phyloP scores from a whole-genome alignment of 1,284 basidiomycete genomes.

The Rhodotorula sp. region DNA sequence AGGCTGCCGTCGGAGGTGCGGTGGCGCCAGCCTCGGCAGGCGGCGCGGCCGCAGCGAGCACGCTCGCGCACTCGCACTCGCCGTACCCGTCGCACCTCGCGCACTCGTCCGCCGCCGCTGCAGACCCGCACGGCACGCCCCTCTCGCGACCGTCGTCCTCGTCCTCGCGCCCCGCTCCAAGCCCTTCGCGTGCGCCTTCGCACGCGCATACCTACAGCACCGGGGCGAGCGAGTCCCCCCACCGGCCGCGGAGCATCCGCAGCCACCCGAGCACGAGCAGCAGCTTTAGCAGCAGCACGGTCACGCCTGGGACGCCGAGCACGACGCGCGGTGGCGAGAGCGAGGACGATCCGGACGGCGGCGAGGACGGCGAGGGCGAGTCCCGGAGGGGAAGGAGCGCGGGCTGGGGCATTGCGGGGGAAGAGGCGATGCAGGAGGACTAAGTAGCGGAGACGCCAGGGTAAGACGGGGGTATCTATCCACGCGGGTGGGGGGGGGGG shows the following conservation, averaged over 20 bases:
- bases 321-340: constrained; percentile 3
- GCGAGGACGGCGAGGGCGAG: neutral
- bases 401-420: neutral
- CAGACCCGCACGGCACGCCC: constrained; percentile 5
- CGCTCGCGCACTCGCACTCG: neutral
- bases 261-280: constrained; percentile 15
- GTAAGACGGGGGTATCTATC: neutral
- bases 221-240: neutral
- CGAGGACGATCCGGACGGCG: neutral
- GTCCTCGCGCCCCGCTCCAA: neutral
- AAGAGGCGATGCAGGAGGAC: neutral
- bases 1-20: neutral
- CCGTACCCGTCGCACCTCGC: constrained; percentile 4
- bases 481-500: too few species aligned
- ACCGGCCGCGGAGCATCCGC: constrained; percentile 7
- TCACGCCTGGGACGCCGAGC: constrained; percentile 26
- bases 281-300: constrained; percentile 13
- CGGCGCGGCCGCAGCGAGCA: neutral
- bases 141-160: neutral
- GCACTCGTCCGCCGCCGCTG: neutral
- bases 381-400: neutral
- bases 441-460: neutral
- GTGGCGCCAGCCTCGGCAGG: neutral
- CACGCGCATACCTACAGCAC: neutral
- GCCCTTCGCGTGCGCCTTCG: neutral